phyloP scores from a whole-genome alignment of 164 flowering plant species.

The Chimonanthus praecox region DNA sequence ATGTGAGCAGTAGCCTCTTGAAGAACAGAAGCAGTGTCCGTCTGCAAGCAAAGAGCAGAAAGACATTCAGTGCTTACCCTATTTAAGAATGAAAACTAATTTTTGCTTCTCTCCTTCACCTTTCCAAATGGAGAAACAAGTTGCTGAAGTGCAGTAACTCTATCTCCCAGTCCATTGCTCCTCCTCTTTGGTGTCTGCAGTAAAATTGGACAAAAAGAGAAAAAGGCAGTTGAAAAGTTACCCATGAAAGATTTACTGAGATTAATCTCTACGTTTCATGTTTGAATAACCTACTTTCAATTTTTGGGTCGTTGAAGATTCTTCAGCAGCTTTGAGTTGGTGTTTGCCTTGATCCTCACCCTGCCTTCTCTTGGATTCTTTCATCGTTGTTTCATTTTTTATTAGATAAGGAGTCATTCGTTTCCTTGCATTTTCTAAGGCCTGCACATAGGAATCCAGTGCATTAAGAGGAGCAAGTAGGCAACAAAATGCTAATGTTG shows the following conservation, averaged over 20 bases:
- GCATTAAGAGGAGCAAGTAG: too few relatives aligned
- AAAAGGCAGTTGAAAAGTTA: neutral
- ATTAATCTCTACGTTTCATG: neutral
- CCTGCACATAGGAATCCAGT: neutral
- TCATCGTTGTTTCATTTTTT: neutral
- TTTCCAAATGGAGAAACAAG: slow-evolving; percentile 82
- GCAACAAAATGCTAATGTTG: too few relatives aligned
- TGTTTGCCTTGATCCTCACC: slow-evolving; percentile 1
- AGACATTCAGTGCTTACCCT: neutral
- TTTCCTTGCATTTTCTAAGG: slow-evolving; percentile 18
- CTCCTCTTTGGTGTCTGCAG: slow-evolving; percentile 37
- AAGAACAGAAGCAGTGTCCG: slow-evolving; percentile 77
- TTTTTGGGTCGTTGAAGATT: slow-evolving; percentile 6
- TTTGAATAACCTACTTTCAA: slow-evolving; percentile 13
- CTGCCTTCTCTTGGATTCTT: slow-evolving; percentile 20
- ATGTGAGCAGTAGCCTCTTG: slow-evolving; percentile 54
- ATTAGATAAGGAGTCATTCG: slow-evolving; percentile 10
- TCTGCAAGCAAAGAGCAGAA: slow-evolving; percentile 30
- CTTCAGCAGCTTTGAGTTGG: slow-evolving; percentile 1
- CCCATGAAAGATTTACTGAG: neutral
- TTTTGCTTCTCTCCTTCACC: slow-evolving; percentile 27
- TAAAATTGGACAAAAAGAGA: neutral
- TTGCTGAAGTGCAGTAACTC: slow-evolving; percentile 63
- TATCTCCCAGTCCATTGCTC: slow-evolving; percentile 63
- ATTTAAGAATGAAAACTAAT: too few relatives aligned